phyloP scores from a whole-genome alignment of 2,329 filamentous ascomycete genomes.

The Malbranchea zuffiana region DNA sequence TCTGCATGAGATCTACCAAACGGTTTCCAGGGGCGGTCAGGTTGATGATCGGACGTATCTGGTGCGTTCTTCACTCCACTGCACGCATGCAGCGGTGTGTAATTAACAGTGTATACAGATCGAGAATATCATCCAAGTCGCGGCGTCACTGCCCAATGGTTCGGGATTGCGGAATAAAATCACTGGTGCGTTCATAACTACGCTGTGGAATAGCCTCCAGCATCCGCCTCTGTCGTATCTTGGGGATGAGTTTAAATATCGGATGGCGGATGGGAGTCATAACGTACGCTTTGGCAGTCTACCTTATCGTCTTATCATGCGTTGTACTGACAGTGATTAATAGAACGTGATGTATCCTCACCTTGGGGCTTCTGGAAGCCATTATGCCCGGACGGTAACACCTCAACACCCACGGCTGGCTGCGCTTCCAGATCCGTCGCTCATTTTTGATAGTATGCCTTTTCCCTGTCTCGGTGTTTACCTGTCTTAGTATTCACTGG shows the following conservation, averaged over 20 bases:
- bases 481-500: background rate
- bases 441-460: slow-evolving; percentile 19
- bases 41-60: slow-evolving; percentile 8
- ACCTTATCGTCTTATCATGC: background rate
- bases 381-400: slow-evolving; percentile 20
- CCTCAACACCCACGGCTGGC: slow-evolving; percentile 13
- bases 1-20: slow-evolving; percentile 2
- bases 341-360: slow-evolving; percentile 18
- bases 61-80: too few relatives aligned
- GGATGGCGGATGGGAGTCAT: slow-evolving; percentile 23
- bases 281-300: slow-evolving; percentile 11
- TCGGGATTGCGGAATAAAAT: slow-evolving; percentile 18
- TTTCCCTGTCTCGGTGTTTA: background rate
- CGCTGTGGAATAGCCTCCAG: slow-evolving; percentile 24
- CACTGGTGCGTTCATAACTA: slow-evolving; percentile 20
- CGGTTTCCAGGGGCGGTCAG: slow-evolving; percentile 2
- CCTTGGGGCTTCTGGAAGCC: slow-evolving; percentile 19
- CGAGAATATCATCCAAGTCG: slow-evolving; percentile 8
- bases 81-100: too few relatives aligned
- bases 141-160: slow-evolving; percentile 8
- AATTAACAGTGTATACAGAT: too few relatives aligned
- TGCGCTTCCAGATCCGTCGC: slow-evolving; percentile 18
- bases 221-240: slow-evolving; percentile 26
- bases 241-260: slow-evolving; percentile 24
- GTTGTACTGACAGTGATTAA: background rate